phyloP scores from a whole-genome alignment of 805 yeast species.

The Candida anglica region DNA sequence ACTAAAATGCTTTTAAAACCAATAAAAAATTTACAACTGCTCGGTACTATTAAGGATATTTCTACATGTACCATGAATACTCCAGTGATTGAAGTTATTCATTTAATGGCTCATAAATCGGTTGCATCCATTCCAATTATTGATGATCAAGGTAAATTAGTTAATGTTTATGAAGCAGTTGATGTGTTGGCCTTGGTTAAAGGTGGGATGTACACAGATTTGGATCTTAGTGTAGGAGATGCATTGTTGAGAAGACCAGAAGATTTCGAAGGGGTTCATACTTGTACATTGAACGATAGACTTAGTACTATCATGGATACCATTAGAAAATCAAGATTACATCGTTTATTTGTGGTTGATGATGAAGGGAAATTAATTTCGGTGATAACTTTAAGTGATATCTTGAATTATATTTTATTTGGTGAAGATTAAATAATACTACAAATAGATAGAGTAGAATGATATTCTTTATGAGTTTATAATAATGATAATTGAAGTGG shows the following conservation, averaged over 20 bases:
- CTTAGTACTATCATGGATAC: slow-evolving; percentile 89
- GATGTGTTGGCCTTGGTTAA: slow-evolving; percentile 90
- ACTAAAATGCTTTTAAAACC: slow-evolving; percentile 80
- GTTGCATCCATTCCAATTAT: slow-evolving; percentile 92
- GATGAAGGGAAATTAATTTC: slow-evolving; percentile 73
- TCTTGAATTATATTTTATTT: slow-evolving; percentile 73
- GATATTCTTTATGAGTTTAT: too few species aligned
- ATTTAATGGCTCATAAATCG: slow-evolving; percentile 69
- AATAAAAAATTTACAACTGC: slow-evolving; percentile 62
- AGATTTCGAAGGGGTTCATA: slow-evolving; percentile 96
- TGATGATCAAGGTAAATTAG: slow-evolving; percentile 62
- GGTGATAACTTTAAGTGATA: slow-evolving; percentile 88
- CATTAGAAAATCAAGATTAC: slow-evolving; percentile 84
- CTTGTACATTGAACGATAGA: slow-evolving; percentile 85
- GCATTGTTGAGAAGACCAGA: slow-evolving; percentile 91
- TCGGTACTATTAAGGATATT: slow-evolving; percentile 50
- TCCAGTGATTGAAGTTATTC: slow-evolving; percentile 91
- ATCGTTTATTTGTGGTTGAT: slow-evolving; percentile 89
- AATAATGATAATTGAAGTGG: too few species aligned
- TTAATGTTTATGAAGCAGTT: slow-evolving; percentile 93
- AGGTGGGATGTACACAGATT: slow-evolving; percentile 90
- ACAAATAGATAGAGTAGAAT: too few species aligned
- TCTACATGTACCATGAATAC: slow-evolving; percentile 84
- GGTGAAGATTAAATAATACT: slow-evolving; percentile 39
- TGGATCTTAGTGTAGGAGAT: slow-evolving; percentile 90